Conservation (phyloP, 495 filamentous ascomycete species). For the Ramalina intermedia region DNA sequence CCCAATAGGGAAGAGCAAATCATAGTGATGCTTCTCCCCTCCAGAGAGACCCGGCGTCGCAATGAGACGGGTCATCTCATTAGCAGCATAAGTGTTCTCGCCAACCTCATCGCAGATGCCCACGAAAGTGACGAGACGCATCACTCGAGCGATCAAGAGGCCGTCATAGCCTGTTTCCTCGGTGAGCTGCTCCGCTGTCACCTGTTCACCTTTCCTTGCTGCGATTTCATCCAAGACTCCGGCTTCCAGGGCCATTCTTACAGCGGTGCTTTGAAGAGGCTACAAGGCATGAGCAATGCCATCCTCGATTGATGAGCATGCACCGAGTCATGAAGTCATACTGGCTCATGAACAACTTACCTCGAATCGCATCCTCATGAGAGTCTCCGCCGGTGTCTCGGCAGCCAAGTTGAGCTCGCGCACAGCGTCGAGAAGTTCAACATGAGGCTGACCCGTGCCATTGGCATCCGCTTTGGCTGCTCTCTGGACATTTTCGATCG, state of each 20-base stretch:
- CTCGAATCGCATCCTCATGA: constrained; percentile 17
- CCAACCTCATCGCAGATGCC: constrained; percentile 18
- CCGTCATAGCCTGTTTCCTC: neutral
- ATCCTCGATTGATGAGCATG: too few species aligned
- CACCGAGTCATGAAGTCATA: too few species aligned
- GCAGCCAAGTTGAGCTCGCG: constrained; percentile 14
- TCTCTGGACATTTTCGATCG: constrained; percentile 11
- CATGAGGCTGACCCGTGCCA: constrained; percentile 13
- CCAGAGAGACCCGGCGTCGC: constrained; percentile 15
- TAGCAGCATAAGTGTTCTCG: constrained; percentile 13
- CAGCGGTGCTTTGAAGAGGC: constrained; percentile 5
- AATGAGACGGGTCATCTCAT: constrained; percentile 14
- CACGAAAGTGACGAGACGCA: constrained; percentile 14
- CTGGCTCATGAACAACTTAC: constrained; percentile 1
- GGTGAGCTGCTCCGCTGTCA: constrained; percentile 3
- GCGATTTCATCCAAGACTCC: constrained; percentile 4
- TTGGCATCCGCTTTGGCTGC: constrained; percentile 11
- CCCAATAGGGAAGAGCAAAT: constrained; percentile 10
- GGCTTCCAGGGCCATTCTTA: constrained; percentile 7
- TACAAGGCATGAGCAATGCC: neutral
- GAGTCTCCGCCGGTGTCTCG: constrained; percentile 17
- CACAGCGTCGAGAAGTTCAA: constrained; percentile 13
- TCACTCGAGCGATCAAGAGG: constrained; percentile 15
- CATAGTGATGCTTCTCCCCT: constrained; percentile 16
- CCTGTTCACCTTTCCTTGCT: constrained; percentile 4